Conservation (phyloP, 257 asterid genomes). For the Capsicum baccatum region DNA sequence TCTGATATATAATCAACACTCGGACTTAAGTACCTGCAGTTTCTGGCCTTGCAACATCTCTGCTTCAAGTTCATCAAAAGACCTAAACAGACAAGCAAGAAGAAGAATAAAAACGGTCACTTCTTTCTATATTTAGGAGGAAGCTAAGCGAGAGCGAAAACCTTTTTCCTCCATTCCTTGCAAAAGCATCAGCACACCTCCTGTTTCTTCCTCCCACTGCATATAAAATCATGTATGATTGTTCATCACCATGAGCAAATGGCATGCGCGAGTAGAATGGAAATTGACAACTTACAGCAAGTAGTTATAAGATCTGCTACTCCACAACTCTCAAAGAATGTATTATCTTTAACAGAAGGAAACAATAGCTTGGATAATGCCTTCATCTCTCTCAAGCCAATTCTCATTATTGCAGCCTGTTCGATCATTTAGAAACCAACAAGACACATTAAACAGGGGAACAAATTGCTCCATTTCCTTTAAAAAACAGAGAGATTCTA, state of each 20-base stretch:
- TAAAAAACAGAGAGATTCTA: not conserved
- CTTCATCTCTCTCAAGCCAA: slow-evolving; percentile 92
- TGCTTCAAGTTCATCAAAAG: slow-evolving; percentile 90
- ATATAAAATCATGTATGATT: slow-evolving; percentile 17
- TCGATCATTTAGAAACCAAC: slow-evolving; percentile 15
- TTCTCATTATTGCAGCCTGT: slow-evolving; percentile 96
- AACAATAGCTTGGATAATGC: slow-evolving; percentile 83
- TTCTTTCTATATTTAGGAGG: not conserved
- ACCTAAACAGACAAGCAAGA: slow-evolving; percentile 36
- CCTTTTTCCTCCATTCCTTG: slow-evolving; percentile 83
- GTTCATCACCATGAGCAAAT: not conserved
- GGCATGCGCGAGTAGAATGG: not conserved
- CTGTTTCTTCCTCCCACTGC: slow-evolving; percentile 95
- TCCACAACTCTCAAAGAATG: slow-evolving; percentile 97
- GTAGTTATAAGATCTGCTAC: slow-evolving; percentile 94
- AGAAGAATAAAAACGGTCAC: slow-evolving; percentile 15
- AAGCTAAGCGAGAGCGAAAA: not conserved
- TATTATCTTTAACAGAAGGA: slow-evolving; percentile 84
- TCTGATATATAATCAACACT: not conserved
- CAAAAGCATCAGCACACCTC: slow-evolving; percentile 94
- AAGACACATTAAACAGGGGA: not conserved
- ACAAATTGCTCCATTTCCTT: not conserved
- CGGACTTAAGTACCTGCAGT: slow-evolving; percentile 58
- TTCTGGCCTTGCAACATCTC: slow-evolving; percentile 95
- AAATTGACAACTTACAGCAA: slow-evolving; percentile 68